Base-by-base conservation (phyloP, 192 early-diverging fungal species). In the Coemansia furcata region DNA sequence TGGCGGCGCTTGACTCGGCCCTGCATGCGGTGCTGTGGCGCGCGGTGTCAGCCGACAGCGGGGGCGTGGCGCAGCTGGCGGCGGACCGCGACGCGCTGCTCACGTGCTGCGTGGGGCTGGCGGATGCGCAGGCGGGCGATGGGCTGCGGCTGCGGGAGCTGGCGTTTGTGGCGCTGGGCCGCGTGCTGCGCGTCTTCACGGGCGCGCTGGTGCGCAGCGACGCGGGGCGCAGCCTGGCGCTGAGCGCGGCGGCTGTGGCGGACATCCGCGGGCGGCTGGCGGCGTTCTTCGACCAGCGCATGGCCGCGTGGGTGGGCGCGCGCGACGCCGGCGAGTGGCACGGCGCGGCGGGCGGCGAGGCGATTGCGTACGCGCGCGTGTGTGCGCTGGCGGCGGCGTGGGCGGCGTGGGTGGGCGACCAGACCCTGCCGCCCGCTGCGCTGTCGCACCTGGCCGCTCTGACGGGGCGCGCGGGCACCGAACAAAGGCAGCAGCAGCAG, bases 11-110 rank as follows among this genome's bases (percentile, higher is more conserved):
- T 10, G 76, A 83, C 57, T 39, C 61, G 21, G 66, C 72, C 7
- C 74, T 69, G 29, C 66, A 69, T 59, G 67, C 62, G 58, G 32
- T 75, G 69, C 63, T 83, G n/a, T 83, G 80, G 80, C 66, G 72
- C 6, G 58, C 72, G 5, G 50, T 30, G 12, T 10, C 26, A 5
- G 50, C 50, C 11, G 11, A 42, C 40, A 42, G 14, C 40, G 4
- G 14, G 12, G 14, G 36, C n/a, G 68, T 65, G 2, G 32, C 54
- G 5, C 23, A 37, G n/a, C 63, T 83, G 57, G 33, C 23, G 0
- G 33, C n/a, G 7, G 76, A 67, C 12, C 72, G 76, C 12, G 80
- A 78, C 33, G 54, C 63, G 8, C 37, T 83, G 6, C 23, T 72
- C 1, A 66, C 2, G 0, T 19, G 44, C 1, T 83, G 80, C 46